A percentile compares a stretch with the other conserved stretches of the same genome.
phyloP scores from a whole-genome alignment of 108 stramenopile genomes.

The Cylindrotheca closterium region DNA sequence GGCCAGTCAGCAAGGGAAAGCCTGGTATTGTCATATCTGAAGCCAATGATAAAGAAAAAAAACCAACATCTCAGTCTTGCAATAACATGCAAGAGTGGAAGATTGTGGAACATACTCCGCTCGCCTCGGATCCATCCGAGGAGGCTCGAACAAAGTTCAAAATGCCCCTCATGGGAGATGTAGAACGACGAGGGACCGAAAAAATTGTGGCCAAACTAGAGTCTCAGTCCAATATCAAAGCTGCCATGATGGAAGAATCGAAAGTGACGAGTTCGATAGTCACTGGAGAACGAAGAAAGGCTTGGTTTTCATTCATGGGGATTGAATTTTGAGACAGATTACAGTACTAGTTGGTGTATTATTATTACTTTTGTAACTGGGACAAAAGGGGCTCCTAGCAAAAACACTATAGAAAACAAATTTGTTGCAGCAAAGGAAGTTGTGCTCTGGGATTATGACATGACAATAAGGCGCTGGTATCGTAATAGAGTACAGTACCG shows the following conservation, averaged over 20 bases:
- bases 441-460: too few relatives aligned
- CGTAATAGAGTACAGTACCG: too few relatives aligned
- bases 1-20: conserved; percentile 25
- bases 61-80: neutral
- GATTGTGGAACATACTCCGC: neutral
- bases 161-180: conserved; percentile 10
- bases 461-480: too few relatives aligned
- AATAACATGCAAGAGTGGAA: conserved; percentile 2
- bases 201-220: neutral
- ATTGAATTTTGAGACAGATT: conserved; percentile 1
- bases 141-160: neutral
- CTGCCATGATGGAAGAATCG: neutral
- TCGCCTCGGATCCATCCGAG: neutral
- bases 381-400: too few relatives aligned
- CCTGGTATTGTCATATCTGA: neutral
- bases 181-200: neutral
- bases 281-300: neutral
- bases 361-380: too few relatives aligned
- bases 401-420: too few relatives aligned
- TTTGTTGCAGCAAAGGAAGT: too few relatives aligned
- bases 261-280: conserved; percentile 1
- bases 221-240: neutral
- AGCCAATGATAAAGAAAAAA: neutral
- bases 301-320: neutral
- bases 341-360: too few relatives aligned